These are phyloP conservation scores for Bruguiera hainesii DNA, from an alignment of 441 rosid species.

Conservation along the genomic window DNA sequence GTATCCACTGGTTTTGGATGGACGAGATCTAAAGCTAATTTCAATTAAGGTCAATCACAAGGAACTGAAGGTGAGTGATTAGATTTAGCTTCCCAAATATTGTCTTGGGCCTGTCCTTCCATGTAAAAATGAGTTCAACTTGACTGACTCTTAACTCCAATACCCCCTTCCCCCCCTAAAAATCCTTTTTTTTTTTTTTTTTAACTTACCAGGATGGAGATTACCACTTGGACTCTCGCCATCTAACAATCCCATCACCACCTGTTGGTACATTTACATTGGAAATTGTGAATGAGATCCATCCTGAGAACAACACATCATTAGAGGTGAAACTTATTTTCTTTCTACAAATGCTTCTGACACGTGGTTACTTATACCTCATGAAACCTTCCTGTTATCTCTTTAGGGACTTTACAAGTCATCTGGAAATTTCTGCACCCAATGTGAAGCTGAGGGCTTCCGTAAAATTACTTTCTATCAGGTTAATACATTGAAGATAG, in stretches of 20 bases:
- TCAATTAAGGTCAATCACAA: slow-evolving; percentile 61
- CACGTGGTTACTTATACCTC: not conserved
- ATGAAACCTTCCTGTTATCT: slow-evolving; percentile 3
- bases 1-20: slow-evolving; percentile 77
- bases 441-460: slow-evolving; percentile 98
- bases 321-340: slow-evolving; percentile 53
- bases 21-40: slow-evolving; percentile 67
- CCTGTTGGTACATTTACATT: slow-evolving; percentile 58
- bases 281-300: slow-evolving; percentile 79
- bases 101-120: not conserved
- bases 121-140: not conserved
- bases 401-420: slow-evolving; percentile 91
- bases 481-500: slow-evolving; percentile 33
- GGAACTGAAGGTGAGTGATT: slow-evolving; percentile 61
- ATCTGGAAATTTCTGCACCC: slow-evolving; percentile 91
- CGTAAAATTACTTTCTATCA: slow-evolving; percentile 89
- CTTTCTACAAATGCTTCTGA: not conserved
- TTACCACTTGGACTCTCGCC: slow-evolving; percentile 58
- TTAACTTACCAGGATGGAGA: slow-evolving; percentile 50
- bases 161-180: not conserved
- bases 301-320: slow-evolving; percentile 91
- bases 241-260: slow-evolving; percentile 61
- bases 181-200: not conserved
- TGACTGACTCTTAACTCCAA: not conserved
- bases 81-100: not conserved